Base-by-base conservation (phyloP, 1,284 basidiomycete species). In the Porogramme epimiltina region DNA sequence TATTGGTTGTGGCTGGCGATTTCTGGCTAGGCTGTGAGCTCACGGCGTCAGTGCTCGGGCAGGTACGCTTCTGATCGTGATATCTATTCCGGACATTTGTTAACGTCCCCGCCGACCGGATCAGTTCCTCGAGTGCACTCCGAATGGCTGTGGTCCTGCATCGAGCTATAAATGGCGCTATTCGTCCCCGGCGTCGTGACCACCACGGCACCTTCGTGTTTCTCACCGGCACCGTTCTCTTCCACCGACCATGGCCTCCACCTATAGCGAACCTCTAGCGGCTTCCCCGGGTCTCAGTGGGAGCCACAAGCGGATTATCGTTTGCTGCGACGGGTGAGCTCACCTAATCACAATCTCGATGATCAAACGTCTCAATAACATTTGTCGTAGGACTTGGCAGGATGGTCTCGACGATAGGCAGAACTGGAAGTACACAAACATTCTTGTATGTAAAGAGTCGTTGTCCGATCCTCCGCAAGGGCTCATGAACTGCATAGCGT, bases 291-390 rank as follows among this genome's bases (percentile, higher is more conserved):
- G 18, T 23, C 28, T 31, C 8, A 37, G 34, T 37, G 13, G 34
- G 6, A 18, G 10, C 44, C 61, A 70, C 58, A 87, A 87, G 62
- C 72, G 84, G 49, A 80, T 87, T 34, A 72, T 88, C 40, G 74
- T 89, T 23, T 87, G 85, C 56, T 89, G 87, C 59, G 86, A 89
- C 62, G 86, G 87, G 86, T 84, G 52, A 57, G 77, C 65, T 16
- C 36, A 44, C 26, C 24, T 46, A 8, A 18, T 41, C 8, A 37
- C 45, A 31, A n/a, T n/a, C n/a, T n/a, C n/a, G n/a, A n/a, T n/a
- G n/a, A n/a, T n/a, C n/a, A 4, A 22, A 16, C 15, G 2, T 9
- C 44, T 38, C 16, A 19, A 19, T 20, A 44, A 16, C 11, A 19
- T 16, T 8, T n/a, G 34, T 23, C 19, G n/a, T 26, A 71, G 70